Conservation (phyloP, 495 filamentous ascomycete species). For the Penicillium cataractarum region DNA sequence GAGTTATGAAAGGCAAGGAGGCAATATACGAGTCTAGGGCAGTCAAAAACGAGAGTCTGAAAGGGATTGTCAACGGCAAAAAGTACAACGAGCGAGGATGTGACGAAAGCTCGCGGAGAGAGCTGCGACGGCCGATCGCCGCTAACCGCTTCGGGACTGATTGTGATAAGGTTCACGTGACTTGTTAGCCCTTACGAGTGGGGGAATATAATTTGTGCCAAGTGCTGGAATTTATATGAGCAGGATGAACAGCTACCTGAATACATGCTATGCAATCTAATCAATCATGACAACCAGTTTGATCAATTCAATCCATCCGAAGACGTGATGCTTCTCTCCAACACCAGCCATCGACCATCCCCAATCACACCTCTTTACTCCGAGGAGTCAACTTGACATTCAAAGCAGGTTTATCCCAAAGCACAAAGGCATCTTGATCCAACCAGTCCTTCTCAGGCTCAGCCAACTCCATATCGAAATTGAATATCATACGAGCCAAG, state of each 20-base stretch:
- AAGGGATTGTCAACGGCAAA: slow-evolving; percentile 11
- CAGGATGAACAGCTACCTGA: too few species aligned
- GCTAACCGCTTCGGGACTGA: slow-evolving; percentile 37
- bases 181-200: slow-evolving; percentile 7
- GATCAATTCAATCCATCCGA: not conserved
- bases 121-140: slow-evolving; percentile 40
- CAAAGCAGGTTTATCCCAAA: slow-evolving; percentile 48
- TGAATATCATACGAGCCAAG: slow-evolving; percentile 43
- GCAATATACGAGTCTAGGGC: not conserved
- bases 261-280: not conserved
- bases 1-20: not conserved
- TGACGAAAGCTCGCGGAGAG: slow-evolving; percentile 36
- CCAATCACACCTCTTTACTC: not conserved
- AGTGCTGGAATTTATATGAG: too few species aligned
- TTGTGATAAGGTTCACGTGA: slow-evolving; percentile 44
- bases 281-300: too few species aligned
- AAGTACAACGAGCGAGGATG: slow-evolving; percentile 17
- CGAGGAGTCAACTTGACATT: slow-evolving; percentile 34
- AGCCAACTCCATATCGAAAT: slow-evolving; percentile 44
- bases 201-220: too few species aligned
- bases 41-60: slow-evolving; percentile 1
- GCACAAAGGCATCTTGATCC: slow-evolving; percentile 35
- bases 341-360: not conserved
- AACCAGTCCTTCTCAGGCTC: slow-evolving; percentile 34
- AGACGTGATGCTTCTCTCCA: not conserved